Conservation (phyloP, 164 flowering plant genomes). For the Sedum album region DNA sequence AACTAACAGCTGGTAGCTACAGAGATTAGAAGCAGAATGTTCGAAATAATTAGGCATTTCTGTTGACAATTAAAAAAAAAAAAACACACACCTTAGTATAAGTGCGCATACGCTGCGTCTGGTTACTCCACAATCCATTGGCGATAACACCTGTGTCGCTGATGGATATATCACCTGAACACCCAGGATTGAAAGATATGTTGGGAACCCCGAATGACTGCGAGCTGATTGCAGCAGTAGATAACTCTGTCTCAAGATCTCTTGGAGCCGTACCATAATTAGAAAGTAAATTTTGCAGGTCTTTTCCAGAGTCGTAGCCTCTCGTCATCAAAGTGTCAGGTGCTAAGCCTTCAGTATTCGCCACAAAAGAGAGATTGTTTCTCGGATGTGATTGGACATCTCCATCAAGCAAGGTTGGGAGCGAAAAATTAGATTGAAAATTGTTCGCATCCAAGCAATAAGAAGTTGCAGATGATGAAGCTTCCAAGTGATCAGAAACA, state of each 20-base stretch:
- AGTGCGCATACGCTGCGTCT: slow-evolving; percentile 75
- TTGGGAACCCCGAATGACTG: slow-evolving; percentile 80
- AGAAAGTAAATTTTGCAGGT: slow-evolving; percentile 75
- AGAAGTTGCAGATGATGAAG: slow-evolving; percentile 74
- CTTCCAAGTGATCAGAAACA: slow-evolving; percentile 65
- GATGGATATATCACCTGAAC: slow-evolving; percentile 56
- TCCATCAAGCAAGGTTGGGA: slow-evolving; percentile 56
- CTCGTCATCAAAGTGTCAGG: slow-evolving; percentile 77
- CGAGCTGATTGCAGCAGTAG: slow-evolving; percentile 74
- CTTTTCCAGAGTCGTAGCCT: slow-evolving; percentile 77
- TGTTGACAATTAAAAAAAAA: background rate
- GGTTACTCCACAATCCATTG: slow-evolving; percentile 59
- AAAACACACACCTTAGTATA: slow-evolving; percentile 61
- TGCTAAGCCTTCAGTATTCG: slow-evolving; percentile 51
- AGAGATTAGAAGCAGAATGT: background rate
- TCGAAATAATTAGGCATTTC: background rate
- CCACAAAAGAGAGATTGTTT: slow-evolving; percentile 51
- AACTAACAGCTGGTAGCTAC: background rate
- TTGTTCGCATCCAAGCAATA: slow-evolving; percentile 69
- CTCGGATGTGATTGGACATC: slow-evolving; percentile 61
- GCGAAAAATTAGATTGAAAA: slow-evolving; percentile 45
- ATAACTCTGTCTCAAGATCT: slow-evolving; percentile 78
- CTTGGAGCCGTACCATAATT: slow-evolving; percentile 53
- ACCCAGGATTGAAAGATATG: slow-evolving; percentile 65
- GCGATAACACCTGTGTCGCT: slow-evolving; percentile 51